phyloP scores from a whole-genome alignment of 805 yeast species.

The Lipomyces yamadae region DNA sequence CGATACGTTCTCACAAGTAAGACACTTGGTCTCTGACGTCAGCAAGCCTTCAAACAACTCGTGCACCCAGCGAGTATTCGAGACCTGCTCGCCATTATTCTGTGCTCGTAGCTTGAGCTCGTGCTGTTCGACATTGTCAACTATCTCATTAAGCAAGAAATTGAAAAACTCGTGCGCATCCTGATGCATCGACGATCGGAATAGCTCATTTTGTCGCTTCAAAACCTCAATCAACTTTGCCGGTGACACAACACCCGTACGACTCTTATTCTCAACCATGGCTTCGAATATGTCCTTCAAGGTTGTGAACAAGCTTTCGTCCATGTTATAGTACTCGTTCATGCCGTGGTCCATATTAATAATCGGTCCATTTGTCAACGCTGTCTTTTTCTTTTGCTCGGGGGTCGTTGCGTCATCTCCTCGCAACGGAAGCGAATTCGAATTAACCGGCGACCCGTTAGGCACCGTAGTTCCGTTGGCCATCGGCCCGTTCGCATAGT shows the following conservation, averaged over 20 bases:
- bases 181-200: slow-evolving; percentile 92
- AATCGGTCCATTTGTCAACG: slow-evolving; percentile 44
- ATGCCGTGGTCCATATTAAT: slow-evolving; percentile 73
- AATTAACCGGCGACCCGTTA: slow-evolving; percentile 10
- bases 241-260: slow-evolving; percentile 87
- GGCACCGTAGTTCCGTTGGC: background rate
- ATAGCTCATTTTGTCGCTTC: slow-evolving; percentile 81
- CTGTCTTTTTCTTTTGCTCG: slow-evolving; percentile 47
- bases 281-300: slow-evolving; percentile 85
- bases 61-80: slow-evolving; percentile 55
- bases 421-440: slow-evolving; percentile 19
- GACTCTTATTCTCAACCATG: slow-evolving; percentile 71
- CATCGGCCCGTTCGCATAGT: background rate
- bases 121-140: slow-evolving; percentile 51
- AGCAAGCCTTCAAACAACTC: slow-evolving; percentile 82
- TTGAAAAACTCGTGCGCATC: slow-evolving; percentile 98
- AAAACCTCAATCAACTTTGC: slow-evolving; percentile 71
- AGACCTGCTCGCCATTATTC: slow-evolving; percentile 21
- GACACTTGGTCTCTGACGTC: slow-evolving; percentile 86
- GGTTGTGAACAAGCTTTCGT: slow-evolving; percentile 62
- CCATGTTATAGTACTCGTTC: slow-evolving; percentile 56
- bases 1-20: slow-evolving; percentile 83
- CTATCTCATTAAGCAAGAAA: slow-evolving; percentile 77
- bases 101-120: slow-evolving; percentile 29
- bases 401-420: slow-evolving; percentile 31